Conservation (phyloP, 2,329 filamentous ascomycete genomes). For the Cercospora janseana region DNA sequence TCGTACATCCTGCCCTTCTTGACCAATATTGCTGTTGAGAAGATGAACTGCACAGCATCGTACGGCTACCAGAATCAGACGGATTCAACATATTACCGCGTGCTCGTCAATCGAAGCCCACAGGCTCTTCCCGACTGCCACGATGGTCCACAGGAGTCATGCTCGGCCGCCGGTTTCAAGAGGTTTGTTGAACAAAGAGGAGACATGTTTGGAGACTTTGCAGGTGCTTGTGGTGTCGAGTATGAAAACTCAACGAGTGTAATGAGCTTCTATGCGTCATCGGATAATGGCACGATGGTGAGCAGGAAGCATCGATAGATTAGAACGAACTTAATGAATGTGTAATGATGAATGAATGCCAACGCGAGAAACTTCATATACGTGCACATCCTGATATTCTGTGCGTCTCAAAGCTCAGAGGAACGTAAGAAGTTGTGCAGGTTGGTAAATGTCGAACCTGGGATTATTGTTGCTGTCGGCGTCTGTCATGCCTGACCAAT, state of each 20-base stretch:
- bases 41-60: constrained; percentile 58
- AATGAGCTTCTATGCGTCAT: constrained; percentile 30
- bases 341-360: constrained; percentile 14
- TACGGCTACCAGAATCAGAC: constrained; percentile 51
- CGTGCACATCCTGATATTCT: not conserved
- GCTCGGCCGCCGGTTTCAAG: constrained; percentile 45
- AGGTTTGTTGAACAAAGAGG: constrained; percentile 46
- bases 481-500: constrained; percentile 1
- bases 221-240: constrained; percentile 43
- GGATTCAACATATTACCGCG: constrained; percentile 47
- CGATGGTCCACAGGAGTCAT: constrained; percentile 54
- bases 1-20: constrained; percentile 64
- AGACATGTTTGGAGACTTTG: constrained; percentile 46
- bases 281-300: constrained; percentile 27
- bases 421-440: not conserved
- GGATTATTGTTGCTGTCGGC: not conserved
- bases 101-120: constrained; percentile 53
- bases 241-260: constrained; percentile 47
- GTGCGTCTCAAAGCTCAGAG: not conserved
- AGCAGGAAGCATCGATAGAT: constrained; percentile 20
- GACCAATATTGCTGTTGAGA: constrained; percentile 65
- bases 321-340: not conserved
- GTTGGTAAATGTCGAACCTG: too few species aligned
- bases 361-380: not conserved
- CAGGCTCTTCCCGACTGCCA: constrained; percentile 50